These are phyloP conservation scores for Plasmodium reichenowi DNA, from an alignment of 169 alveolate species.

Conservation along the genomic window DNA sequence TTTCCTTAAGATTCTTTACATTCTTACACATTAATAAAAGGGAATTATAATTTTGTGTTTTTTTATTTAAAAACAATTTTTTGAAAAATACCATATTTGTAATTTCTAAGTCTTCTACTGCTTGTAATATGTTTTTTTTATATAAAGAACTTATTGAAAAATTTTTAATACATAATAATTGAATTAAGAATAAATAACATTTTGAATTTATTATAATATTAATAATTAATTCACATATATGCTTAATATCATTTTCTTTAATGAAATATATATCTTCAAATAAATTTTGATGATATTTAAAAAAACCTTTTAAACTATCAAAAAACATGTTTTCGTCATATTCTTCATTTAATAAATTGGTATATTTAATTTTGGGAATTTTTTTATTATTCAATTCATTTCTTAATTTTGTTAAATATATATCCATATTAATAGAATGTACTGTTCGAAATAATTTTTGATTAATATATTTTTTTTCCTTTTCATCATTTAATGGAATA, in stretches of 20 bases:
- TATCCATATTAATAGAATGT: not conserved
- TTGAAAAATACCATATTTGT: constrained; percentile 29
- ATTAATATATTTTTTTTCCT: not conserved
- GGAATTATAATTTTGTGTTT: constrained; percentile 25
- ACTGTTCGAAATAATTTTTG: constrained; percentile 13
- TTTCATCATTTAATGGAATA: not conserved
- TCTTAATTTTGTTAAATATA: not conserved
- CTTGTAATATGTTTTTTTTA: constrained; percentile 14
- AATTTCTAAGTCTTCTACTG: constrained; percentile 38
- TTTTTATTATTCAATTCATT: constrained; percentile 13
- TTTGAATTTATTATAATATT: constrained; percentile 8
- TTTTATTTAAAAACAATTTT: constrained; percentile 25
- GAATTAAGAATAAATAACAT: not conserved
- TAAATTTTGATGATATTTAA: constrained; percentile 48
- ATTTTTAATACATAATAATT: constrained; percentile 35
- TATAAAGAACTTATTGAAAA: constrained; percentile 47
- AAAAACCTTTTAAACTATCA: constrained; percentile 38
- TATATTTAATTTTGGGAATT: constrained; percentile 43
- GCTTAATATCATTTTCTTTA: constrained; percentile 38
- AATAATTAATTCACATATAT: constrained; percentile 29
- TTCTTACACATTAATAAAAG: constrained; percentile 58
- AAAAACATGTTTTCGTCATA: constrained; percentile 36
- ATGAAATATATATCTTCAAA: constrained; percentile 32
- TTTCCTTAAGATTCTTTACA: constrained; percentile 34
- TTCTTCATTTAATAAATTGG: constrained; percentile 22